These are phyloP conservation scores for Coelastrella sp. DNA, from an alignment of 139 green algal species.

Conservation along the genomic window DNA sequence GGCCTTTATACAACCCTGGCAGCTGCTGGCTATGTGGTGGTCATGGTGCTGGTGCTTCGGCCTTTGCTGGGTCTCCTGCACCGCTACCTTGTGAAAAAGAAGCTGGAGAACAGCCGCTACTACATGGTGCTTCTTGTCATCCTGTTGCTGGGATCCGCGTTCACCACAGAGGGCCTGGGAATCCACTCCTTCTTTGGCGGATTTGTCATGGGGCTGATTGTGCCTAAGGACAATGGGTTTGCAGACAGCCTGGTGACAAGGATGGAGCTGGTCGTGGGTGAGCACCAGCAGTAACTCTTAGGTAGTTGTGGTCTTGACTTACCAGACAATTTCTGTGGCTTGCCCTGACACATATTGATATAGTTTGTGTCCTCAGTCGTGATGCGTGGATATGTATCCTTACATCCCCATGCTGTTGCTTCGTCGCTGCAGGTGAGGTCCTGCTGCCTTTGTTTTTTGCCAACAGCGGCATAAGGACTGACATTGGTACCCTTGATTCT, in stretches of 20 bases:
- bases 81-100: not conserved
- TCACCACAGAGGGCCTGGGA: conserved; percentile 58
- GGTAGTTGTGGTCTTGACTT: not conserved
- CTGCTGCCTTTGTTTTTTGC: conserved; percentile 52
- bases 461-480: conserved; percentile 49
- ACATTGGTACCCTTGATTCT: conserved; percentile 44
- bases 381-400: not conserved
- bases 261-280: conserved; percentile 55
- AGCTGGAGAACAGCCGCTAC: conserved; percentile 20
- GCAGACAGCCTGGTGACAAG: conserved; percentile 44
- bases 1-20: conserved; percentile 56
- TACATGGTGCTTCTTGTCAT: conserved; percentile 46
- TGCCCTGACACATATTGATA: no score
- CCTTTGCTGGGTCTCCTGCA: conserved; percentile 43
- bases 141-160: conserved; percentile 49
- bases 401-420: not conserved
- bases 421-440: conserved; percentile 38
- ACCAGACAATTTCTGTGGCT: no score
- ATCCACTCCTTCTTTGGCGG: conserved; percentile 69
- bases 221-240: conserved; percentile 54
- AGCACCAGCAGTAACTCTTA: not conserved
- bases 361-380: no score
- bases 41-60: conserved; percentile 57
- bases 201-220: conserved; percentile 64
- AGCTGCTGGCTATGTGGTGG: conserved; percentile 52